Evolutionary conservation across 805 yeast genomes (phyloP).

Genomic region (Saccharomycodes ludwigii): DNA sequence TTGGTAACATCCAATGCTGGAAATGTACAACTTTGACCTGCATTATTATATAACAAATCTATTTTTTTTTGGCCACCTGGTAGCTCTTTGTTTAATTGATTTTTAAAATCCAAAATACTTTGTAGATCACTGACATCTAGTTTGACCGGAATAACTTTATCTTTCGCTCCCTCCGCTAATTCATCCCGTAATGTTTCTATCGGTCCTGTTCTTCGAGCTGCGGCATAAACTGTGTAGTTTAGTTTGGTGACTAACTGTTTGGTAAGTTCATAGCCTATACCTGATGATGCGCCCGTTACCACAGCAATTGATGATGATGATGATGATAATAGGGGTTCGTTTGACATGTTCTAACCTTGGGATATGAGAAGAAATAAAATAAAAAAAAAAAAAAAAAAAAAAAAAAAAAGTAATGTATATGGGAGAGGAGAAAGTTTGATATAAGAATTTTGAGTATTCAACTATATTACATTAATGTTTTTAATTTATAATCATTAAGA

Average conservation of each 20-base stretch:
- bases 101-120: slow-evolving; percentile 32
- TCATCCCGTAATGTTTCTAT: slow-evolving; percentile 40
- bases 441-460: no score
- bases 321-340: no score
- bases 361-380: no score
- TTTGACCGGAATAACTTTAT: slow-evolving; percentile 28
- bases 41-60: slow-evolving; percentile 61
- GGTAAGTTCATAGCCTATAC: slow-evolving; percentile 42
- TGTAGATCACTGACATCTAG: slow-evolving; percentile 47
- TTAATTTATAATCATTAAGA: no score
- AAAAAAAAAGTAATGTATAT: no score
- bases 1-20: slow-evolving; percentile 60
- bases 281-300: slow-evolving; percentile 49
- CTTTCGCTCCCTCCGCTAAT: slow-evolving; percentile 19
- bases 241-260: slow-evolving; percentile 33
- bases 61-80: slow-evolving; percentile 38
- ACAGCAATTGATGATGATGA: slow-evolving; percentile 35
- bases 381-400: no score
- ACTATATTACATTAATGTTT: no score
- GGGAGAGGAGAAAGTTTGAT: no score
- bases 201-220: slow-evolving; percentile 54
- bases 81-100: slow-evolving; percentile 26
- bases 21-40: slow-evolving; percentile 62
- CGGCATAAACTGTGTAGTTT: slow-evolving; percentile 55
- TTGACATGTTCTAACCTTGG: no score